Conservation (phyloP, 768 basidiomycete genomes). For the Mrakia gelida region DNA sequence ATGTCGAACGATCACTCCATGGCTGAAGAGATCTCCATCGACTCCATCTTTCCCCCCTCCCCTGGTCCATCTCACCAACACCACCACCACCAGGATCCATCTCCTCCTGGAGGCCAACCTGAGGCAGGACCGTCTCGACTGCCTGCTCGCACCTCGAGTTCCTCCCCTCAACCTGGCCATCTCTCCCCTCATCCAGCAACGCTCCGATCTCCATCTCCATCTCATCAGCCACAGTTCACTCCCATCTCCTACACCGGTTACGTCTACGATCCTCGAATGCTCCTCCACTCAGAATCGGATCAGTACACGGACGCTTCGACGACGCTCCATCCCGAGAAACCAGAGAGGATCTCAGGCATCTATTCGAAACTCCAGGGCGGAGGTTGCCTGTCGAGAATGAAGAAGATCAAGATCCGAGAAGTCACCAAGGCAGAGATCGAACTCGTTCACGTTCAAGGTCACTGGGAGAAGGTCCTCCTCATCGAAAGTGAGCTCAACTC, state of each 20-base stretch:
- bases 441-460: conserved; percentile 83
- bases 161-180: not conserved
- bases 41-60: not conserved
- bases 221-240: not conserved
- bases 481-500: conserved; percentile 20
- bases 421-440: conserved; percentile 73
- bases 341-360: conserved; percentile 71
- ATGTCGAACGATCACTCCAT: not conserved
- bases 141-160: not conserved
- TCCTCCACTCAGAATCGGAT: conserved; percentile 61
- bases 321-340: conserved; percentile 63
- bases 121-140: conserved; percentile 13
- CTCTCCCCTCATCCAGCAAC: not conserved
- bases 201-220: not conserved
- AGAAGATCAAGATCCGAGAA: conserved; percentile 66
- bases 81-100: not conserved
- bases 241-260: not conserved
- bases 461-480: conserved; percentile 81
- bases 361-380: conserved; percentile 60
- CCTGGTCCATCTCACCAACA: not conserved
- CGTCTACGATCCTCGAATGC: conserved; percentile 83
- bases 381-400: conserved; percentile 66
- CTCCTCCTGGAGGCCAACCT: not conserved
- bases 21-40: not conserved
- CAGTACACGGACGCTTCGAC: conserved; percentile 34